Evolutionary conservation across 371 early-diverging fungal genomes (phyloP).

Genomic region (Mucor irregularis): DNA sequence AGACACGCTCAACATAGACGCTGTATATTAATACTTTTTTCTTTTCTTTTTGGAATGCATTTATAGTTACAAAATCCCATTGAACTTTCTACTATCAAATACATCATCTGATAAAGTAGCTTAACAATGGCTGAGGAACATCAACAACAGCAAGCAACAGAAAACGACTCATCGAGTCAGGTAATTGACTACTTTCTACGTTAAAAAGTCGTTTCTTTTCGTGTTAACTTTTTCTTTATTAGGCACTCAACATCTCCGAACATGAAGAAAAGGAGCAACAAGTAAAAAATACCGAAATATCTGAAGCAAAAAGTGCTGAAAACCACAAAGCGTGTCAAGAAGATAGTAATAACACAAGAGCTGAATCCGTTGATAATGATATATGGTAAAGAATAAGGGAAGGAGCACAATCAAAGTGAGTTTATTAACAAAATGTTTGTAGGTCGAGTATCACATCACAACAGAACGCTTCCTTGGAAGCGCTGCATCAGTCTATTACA

Average conservation of each 20-base stretch:
- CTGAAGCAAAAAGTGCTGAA: neutral
- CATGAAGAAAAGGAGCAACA: neutral
- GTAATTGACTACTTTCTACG: neutral
- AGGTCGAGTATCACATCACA: conserved; percentile 19
- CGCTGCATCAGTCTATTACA: conserved; percentile 23
- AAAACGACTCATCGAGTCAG: neutral
- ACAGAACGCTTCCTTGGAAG: conserved; percentile 21
- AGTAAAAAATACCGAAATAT: neutral
- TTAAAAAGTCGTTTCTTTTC: neutral
- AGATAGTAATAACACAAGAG: too few species aligned
- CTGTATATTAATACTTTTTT: neutral
- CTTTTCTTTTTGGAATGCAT: neutral
- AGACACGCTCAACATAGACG: too few species aligned
- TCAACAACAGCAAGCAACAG: neutral
- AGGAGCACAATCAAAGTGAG: neutral
- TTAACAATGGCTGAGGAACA: neutral
- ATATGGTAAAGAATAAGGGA: conserved; percentile 2
- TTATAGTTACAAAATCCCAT: neutral
- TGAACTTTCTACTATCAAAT: neutral
- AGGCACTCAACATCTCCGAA: neutral
- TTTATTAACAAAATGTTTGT: neutral
- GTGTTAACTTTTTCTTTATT: neutral
- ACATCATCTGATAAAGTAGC: neutral
- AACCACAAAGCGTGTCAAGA: too few species aligned
- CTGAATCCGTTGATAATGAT: conserved; percentile 1